A percentile compares a stretch with the other conserved stretches of the same genome.
phyloP scores from a whole-genome alignment of 345 rosid species.

The Lenwebbia sp. region DNA sequence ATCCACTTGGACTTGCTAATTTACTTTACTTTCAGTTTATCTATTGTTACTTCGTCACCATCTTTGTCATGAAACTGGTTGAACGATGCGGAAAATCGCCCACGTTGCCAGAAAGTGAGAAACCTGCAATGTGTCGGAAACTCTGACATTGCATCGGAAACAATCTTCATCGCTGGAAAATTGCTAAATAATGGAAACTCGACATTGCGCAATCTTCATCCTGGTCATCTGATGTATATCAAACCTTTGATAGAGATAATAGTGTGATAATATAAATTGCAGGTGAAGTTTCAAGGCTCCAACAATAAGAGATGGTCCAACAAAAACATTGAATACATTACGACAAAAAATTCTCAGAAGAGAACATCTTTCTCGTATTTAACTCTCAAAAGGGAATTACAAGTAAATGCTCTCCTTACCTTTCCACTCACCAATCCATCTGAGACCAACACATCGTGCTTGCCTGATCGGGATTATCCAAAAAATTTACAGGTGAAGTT shows the following conservation, averaged over 20 bases:
- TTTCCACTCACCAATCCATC: not conserved
- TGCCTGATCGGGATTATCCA: not conserved
- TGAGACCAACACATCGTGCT: not conserved
- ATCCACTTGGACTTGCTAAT: not conserved
- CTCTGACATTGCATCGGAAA: not conserved
- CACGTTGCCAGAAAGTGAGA: not conserved
- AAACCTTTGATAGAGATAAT: not conserved
- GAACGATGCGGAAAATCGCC: not conserved
- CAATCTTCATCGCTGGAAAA: not conserved
- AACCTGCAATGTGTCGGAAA: not conserved
- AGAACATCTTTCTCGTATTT: not conserved
- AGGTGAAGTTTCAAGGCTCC: not conserved
- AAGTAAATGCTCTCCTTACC: not conserved
- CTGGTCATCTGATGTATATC: not conserved
- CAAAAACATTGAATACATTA: not conserved
- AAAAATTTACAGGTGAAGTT: not conserved
- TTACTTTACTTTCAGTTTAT: not conserved
- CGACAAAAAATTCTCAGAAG: not conserved
- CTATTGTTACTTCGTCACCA: not conserved
- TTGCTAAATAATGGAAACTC: not conserved
- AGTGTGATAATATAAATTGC: not conserved
- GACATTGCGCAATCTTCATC: not conserved
- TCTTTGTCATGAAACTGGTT: not conserved
- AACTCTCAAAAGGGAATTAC: not conserved
- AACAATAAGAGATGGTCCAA: not conserved